Conservation (phyloP, 2,329 filamentous ascomycete genomes). For the Alternaria arborescens region DNA sequence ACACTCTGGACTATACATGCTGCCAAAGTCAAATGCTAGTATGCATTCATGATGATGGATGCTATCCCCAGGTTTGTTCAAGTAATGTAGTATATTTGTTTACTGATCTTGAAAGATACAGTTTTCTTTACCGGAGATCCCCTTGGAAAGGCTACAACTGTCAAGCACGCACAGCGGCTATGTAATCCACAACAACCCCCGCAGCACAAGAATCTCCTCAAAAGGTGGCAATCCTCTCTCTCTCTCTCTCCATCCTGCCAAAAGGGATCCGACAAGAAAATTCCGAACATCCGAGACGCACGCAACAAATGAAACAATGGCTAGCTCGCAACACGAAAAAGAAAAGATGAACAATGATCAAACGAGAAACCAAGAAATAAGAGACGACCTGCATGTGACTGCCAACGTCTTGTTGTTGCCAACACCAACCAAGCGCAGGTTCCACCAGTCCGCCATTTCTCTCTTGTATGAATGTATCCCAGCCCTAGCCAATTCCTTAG, state of each 20-base stretch:
- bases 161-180: slow-evolving; percentile 46
- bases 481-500: slow-evolving; percentile 33
- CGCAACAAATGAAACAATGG: slow-evolving; percentile 10
- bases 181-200: slow-evolving; percentile 25
- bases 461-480: slow-evolving; percentile 26
- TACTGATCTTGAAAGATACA: slow-evolving; percentile 30
- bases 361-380: slow-evolving; percentile 8
- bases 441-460: slow-evolving; percentile 46
- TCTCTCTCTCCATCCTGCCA: slow-evolving; percentile 16
- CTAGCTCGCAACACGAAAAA: slow-evolving; percentile 20
- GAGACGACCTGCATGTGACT: slow-evolving; percentile 23
- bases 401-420: slow-evolving; percentile 20
- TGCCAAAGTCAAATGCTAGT: not conserved
- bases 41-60: not conserved
- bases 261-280: slow-evolving; percentile 29
- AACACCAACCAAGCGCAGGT: slow-evolving; percentile 40
- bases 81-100: slow-evolving; percentile 37
- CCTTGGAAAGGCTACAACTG: slow-evolving; percentile 34
- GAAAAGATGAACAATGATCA: slow-evolving; percentile 16
- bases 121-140: slow-evolving; percentile 29
- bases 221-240: not conserved
- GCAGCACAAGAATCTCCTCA: slow-evolving; percentile 31
- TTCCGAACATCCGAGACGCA: slow-evolving; percentile 13
- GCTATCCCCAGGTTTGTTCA: slow-evolving; percentile 4
- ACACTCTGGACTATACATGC: not conserved